Conservation (phyloP, 164 flowering plant genomes). For the Chloranthus sessilifolius region DNA sequence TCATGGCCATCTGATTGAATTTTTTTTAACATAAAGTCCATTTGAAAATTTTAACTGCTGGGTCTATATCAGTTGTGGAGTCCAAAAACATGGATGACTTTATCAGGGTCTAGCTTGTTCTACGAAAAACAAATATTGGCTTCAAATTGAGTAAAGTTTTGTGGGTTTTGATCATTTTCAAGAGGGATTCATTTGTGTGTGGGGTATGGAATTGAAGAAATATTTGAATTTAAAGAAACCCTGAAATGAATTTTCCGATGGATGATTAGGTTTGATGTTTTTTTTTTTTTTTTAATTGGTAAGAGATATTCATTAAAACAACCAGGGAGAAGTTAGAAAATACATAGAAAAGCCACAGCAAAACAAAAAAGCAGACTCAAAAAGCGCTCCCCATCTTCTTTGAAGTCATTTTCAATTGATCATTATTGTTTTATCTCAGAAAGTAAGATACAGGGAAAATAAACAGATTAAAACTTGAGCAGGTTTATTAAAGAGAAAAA, state of each 20-base stretch:
- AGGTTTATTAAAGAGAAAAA: too few species aligned
- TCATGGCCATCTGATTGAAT: slow-evolving; percentile 36
- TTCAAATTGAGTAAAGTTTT: slow-evolving; percentile 21
- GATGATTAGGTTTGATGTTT: background rate
- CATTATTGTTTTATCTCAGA: background rate
- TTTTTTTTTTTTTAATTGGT: too few species aligned
- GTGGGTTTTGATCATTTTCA: slow-evolving; percentile 21
- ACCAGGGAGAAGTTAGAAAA: too few species aligned
- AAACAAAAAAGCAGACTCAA: too few species aligned
- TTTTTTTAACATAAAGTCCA: slow-evolving; percentile 51
- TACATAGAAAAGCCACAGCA: too few species aligned
- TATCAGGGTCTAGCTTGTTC: slow-evolving; percentile 36
- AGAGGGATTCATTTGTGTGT: slow-evolving; percentile 13
- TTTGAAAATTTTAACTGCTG: slow-evolving; percentile 52
- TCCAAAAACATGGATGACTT: slow-evolving; percentile 40
- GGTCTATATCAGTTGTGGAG: slow-evolving; percentile 30
- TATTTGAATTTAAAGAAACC: background rate
- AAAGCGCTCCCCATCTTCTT: too few species aligned
- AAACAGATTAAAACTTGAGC: background rate
- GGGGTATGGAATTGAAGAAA: slow-evolving; percentile 41
- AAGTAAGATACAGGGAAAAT: background rate
- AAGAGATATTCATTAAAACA: too few species aligned
- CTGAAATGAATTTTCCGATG: background rate
- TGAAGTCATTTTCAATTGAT: background rate
- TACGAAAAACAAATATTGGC: slow-evolving; percentile 31